phyloP scores from a whole-genome alignment of 352 stramenopile genomes.

The Globisporangium cederbergense region DNA sequence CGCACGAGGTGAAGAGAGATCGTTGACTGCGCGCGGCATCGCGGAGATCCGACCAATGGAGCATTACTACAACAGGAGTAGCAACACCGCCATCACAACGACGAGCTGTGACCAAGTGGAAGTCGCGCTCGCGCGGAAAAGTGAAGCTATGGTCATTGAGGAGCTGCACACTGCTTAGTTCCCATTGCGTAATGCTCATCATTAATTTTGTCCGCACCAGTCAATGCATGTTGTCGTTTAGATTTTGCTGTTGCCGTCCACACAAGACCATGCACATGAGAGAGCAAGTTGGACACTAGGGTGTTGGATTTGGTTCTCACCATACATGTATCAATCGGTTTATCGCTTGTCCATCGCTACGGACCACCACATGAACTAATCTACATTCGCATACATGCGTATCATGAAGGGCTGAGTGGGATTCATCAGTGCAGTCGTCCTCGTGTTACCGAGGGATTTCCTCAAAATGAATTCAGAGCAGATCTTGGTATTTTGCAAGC shows the following conservation, averaged over 20 bases:
- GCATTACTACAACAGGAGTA: not conserved
- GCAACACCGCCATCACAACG: not conserved
- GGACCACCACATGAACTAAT: not conserved
- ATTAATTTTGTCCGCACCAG: not conserved
- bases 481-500: slow-evolving; percentile 82
- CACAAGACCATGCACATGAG: not conserved
- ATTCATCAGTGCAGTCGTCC: slow-evolving; percentile 71
- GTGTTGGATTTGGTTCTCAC: not conserved
- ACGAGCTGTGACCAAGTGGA: slow-evolving; percentile 13
- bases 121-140: slow-evolving; percentile 6
- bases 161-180: not conserved
- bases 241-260: not conserved
- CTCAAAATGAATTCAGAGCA: slow-evolving; percentile 77
- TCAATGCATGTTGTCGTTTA: not conserved
- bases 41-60: not conserved
- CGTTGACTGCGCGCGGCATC: not conserved
- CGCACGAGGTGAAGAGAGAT: not conserved
- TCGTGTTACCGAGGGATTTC: slow-evolving; percentile 82
- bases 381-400: not conserved
- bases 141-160: not conserved
- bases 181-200: not conserved
- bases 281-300: not conserved
- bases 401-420: not conserved
- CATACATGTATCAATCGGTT: not conserved
- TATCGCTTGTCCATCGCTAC: not conserved